phyloP scores from a whole-genome alignment of 1,139 yeast species.

The Saccharomyces hybrid region DNA sequence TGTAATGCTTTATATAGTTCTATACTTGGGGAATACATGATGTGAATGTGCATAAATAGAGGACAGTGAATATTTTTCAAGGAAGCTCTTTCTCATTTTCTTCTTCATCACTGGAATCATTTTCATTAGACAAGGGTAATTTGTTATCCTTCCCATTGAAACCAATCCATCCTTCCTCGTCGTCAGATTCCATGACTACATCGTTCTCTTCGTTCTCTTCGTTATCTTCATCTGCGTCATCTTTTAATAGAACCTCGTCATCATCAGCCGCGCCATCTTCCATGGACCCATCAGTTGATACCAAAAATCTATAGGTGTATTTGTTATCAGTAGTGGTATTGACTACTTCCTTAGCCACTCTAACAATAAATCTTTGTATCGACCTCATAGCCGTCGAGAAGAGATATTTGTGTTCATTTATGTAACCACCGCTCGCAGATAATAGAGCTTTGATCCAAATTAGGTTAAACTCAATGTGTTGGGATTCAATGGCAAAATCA shows the following conservation, averaged over 20 bases:
- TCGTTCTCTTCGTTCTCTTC: conserved; percentile 29
- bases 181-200: conserved; percentile 16
- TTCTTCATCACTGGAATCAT: conserved; percentile 19
- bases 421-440: conserved; percentile 69
- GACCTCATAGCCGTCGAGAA: conserved; percentile 64
- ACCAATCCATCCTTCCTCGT: conserved; percentile 30
- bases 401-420: conserved; percentile 54
- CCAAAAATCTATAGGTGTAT: conserved; percentile 42
- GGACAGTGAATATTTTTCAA: neutral
- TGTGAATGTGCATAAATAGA: neutral
- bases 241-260: conserved; percentile 5
- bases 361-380: conserved; percentile 65
- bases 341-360: conserved; percentile 69
- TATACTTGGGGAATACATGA: conserved; percentile 2
- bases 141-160: conserved; percentile 21
- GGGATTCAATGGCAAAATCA: conserved; percentile 60
- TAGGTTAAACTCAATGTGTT: conserved; percentile 77
- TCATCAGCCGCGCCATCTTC: conserved; percentile 19
- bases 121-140: conserved; percentile 17
- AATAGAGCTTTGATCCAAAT: conserved; percentile 71
- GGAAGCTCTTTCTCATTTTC: conserved; percentile 9
- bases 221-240: conserved; percentile 23
- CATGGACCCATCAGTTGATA: conserved; percentile 32
- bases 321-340: conserved; percentile 48
- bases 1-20: conserved; percentile 1